Base-by-base conservation (phyloP, 2,329 filamentous ascomycete genomes). In the Alternaria arbusti region DNA sequence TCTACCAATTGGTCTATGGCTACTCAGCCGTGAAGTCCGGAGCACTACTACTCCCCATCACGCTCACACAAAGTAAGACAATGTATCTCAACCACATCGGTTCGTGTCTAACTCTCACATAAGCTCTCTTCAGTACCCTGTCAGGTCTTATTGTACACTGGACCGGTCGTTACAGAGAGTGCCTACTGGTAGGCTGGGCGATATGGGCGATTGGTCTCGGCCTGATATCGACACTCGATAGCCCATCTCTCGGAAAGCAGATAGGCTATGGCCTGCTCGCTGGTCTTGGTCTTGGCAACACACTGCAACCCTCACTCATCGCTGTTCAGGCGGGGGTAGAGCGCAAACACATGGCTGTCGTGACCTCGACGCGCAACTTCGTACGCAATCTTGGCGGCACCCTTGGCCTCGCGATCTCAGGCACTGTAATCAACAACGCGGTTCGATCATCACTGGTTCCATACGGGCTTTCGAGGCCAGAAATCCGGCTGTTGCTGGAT, bases 311-410 rank as follows among this genome's bases (percentile, higher is more conserved):
- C 5, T 84, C 84, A 0, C 79, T 90, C 0, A 83, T 89, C 6
- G 88, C 87, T 2, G 76, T 87, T 15, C 87, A 89, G 72, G 86
- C 87, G 0, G 71, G 74, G 10, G 68, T 70, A 13, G 80, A 82
- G 4, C 88, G 87, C 67, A 79, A 84, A 0, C 84, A 89, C 45
- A 84, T 88, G 45, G 89, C 89, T 0, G 85, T 90, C 1, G 85
- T 89, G 13, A 90, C 89, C 30, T 87, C 86, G 3, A 84, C 86
- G 57, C 83, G 89, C 1, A 90, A 90, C 67, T 90, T 90, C 72
- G 82, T 89, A 65, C 85, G 89, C 13, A 86, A 85, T 49, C 79
- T 87, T 4, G 88, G 89, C 6, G 88, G 87, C 20, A 82, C 87
- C 1, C 81, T 85, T 13, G 88, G 88, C 0, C 82, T 90, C 0